Base-by-base conservation (phyloP, 176 grass and related monocot genomes). In the Saccharum spontaneum region DNA sequence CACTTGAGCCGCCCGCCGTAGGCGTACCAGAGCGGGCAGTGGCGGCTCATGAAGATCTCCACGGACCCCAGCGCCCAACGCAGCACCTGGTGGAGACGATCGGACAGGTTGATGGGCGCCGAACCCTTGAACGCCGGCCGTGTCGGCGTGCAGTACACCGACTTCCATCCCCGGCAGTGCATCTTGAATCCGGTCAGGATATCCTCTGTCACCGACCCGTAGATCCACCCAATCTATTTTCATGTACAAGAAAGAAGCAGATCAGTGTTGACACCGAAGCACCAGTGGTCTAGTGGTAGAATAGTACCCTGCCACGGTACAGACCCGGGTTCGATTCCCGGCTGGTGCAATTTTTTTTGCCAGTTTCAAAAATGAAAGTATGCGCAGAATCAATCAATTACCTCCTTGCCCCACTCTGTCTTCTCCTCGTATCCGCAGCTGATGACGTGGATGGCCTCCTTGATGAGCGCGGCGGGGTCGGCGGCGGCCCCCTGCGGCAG, bases 121-220 rank as follows among this genome's bases (percentile, higher is more conserved):
- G 93, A 98, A 4, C 96, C 96, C 81, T 98, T 95, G 78, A 95
- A 98, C 30, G 96, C 93, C 1, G 93, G 79, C 6, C 87, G 65
- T 4, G 77, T 4, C 2, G 91, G 93, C 31, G 92, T 85, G 73
- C 96, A 98, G 88, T 98, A 98, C 37, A 98, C 93, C 0, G 96
- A 98, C 49, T 90, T 93, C 96, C 96, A 98, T 11, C 96, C 96
- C 0, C 93, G 89, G 85, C 96, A 95, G 71, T 98, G 96, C 96
- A 98, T 98, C 88, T 98, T 98, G 93, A 98, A 98, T 8, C 96
- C 93, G 1, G 93, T 98, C 48, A 98, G 78, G 23, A 98, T 98
- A 34, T 95, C 96, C 79, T 98, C 96, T 3, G 96, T 98, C 48
- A 95, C 93, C 0, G 93, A 98, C 9, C 96, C 96, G 8, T 98